Conservation (phyloP, 1,139 yeast species). For the Lodderomyces parapsilosis region DNA sequence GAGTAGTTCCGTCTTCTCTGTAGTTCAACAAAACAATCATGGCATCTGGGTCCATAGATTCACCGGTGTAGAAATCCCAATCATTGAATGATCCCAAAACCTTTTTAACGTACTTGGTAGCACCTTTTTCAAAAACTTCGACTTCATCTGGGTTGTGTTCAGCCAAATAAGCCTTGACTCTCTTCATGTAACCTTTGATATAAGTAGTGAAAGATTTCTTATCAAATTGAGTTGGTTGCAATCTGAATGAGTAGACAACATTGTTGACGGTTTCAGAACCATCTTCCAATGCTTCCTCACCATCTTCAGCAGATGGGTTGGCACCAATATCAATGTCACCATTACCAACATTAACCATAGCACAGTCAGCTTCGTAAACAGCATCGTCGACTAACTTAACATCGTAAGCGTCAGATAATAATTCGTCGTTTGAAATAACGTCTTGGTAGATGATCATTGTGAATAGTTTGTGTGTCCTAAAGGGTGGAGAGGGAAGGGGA, state of each 20-base stretch:
- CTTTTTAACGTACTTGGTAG: constrained; percentile 93
- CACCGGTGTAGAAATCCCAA: constrained; percentile 99
- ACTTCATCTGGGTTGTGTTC: constrained; percentile 86
- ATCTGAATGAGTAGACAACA: constrained; percentile 97
- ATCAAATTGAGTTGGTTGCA: constrained; percentile 93
- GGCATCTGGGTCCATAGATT: constrained; percentile 99
- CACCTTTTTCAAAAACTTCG: constrained; percentile 93
- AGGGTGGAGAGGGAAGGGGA: too few species aligned
- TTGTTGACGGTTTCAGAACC: constrained; percentile 91
- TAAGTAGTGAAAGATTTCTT: constrained; percentile 94
- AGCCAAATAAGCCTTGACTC: constrained; percentile 82
- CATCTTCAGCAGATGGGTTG: constrained; percentile 98
- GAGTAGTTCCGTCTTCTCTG: constrained; percentile 99
- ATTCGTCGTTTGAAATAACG: constrained; percentile 91
- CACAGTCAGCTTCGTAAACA: constrained; percentile 96
- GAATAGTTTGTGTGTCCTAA: too few species aligned
- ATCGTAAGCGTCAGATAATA: constrained; percentile 97
- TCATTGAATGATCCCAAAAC: constrained; percentile 91
- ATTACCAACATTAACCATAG: constrained; percentile 77
- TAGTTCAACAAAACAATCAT: constrained; percentile 97
- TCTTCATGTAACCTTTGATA: constrained; percentile 99
- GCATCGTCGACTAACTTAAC: constrained; percentile 80
- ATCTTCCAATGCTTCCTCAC: constrained; percentile 76
- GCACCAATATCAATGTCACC: constrained; percentile 98
- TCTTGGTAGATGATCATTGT: constrained; percentile 56